Conservation (phyloP, 805 yeast genomes). For the Kregervanrija fluxuum region DNA sequence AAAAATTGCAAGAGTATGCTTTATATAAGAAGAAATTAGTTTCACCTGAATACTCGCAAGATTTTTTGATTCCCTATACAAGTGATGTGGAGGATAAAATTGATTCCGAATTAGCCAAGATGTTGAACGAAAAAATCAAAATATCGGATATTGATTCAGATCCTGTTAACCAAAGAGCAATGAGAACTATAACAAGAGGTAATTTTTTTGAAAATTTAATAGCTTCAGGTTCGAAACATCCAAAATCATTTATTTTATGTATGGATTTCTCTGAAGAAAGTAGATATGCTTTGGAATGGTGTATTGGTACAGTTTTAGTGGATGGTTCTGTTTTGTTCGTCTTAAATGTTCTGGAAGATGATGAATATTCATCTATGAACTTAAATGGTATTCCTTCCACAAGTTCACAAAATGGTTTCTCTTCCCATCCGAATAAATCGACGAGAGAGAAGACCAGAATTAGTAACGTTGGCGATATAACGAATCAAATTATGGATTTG, state of each 20-base stretch:
- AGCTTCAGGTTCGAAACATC: constrained; percentile 12
- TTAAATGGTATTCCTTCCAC: constrained; percentile 29
- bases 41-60: constrained; percentile 32
- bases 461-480: constrained; percentile 36
- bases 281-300: constrained; percentile 78
- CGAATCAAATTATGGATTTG: constrained; percentile 34
- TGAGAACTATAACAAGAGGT: constrained; percentile 66
- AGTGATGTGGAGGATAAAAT: constrained; percentile 58
- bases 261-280: constrained; percentile 82
- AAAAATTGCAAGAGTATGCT: constrained; percentile 49
- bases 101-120: constrained; percentile 53
- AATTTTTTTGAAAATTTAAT: constrained; percentile 43
- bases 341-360: constrained; percentile 49
- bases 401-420: constrained; percentile 6
- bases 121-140: constrained; percentile 44
- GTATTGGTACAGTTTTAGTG: constrained; percentile 75
- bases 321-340: constrained; percentile 79
- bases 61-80: constrained; percentile 50
- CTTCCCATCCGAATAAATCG: constrained; percentile 6
- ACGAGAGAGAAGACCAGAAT: constrained; percentile 33
- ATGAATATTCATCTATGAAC: constrained; percentile 28
- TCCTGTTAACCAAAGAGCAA: constrained; percentile 46
- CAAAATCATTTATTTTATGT: constrained; percentile 67
- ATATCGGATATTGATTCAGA: constrained; percentile 51
- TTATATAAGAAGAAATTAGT: constrained; percentile 53